Percentiles rank a stretch among this genome's conserved stretches.
Evolutionary conservation across 2,329 filamentous ascomycete genomes (phyloP).

Genomic region (Alternaria triticina): DNA sequence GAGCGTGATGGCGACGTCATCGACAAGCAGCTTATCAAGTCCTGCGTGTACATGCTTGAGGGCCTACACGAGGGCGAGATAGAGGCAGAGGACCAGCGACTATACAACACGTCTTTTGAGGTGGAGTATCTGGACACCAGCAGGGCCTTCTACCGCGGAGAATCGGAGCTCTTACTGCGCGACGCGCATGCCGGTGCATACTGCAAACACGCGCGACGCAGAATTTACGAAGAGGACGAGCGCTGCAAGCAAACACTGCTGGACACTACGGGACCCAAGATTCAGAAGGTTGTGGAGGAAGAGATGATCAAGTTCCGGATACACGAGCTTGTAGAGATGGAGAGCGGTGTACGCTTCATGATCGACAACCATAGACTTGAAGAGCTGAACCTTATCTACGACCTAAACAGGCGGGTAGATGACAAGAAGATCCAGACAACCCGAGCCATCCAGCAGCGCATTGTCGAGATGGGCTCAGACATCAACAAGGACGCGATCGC

Average conservation of each 20-base stretch:
- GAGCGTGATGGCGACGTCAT: constrained; percentile 90
- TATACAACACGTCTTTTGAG: constrained; percentile 87
- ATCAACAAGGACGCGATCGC: constrained; percentile 73
- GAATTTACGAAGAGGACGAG: constrained; percentile 80
- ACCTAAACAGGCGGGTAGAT: constrained; percentile 79
- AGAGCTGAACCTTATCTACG: constrained; percentile 81
- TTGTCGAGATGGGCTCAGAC: constrained; percentile 80
- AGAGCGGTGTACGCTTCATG: constrained; percentile 88
- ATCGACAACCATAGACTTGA: constrained; percentile 84
- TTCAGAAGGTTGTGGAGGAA: constrained; percentile 77
- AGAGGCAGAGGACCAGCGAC: constrained; percentile 77
- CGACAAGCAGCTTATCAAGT: constrained; percentile 80
- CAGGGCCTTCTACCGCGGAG: constrained; percentile 73
- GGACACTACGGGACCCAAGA: constrained; percentile 72
- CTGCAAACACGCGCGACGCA: constrained; percentile 74
- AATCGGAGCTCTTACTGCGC: constrained; percentile 76
- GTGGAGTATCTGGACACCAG: constrained; percentile 75
- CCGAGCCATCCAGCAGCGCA: constrained; percentile 72
- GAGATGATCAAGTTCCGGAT: constrained; percentile 81
- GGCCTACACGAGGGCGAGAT: constrained; percentile 81
- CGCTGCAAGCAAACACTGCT: constrained; percentile 85
- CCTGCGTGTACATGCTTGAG: constrained; percentile 88
- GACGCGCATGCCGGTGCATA: constrained; percentile 83
- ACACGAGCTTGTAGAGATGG: constrained; percentile 80
- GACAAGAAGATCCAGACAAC: constrained; percentile 73